Evolutionary conservation across 352 stramenopile species (phyloP).

Genomic region (Phytophthora nicotianae): DNA sequence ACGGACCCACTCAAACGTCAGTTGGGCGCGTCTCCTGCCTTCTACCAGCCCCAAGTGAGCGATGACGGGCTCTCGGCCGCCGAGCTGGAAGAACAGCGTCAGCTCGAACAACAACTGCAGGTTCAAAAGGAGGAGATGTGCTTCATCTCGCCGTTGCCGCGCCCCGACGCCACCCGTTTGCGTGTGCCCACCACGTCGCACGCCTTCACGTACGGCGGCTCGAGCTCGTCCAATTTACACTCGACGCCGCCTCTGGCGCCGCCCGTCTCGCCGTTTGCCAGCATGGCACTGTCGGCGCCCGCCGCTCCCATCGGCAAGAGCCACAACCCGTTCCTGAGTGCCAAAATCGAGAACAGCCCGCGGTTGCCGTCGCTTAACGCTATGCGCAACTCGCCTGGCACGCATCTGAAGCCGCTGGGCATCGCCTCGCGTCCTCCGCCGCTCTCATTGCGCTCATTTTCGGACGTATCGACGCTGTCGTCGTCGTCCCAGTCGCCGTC

Average conservation of each 20-base stretch:
- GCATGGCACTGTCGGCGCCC: slow-evolving; percentile 71
- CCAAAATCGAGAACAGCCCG: slow-evolving; percentile 66
- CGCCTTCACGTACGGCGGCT: slow-evolving; percentile 69
- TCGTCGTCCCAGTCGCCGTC: slow-evolving; percentile 47
- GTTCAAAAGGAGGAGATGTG: slow-evolving; percentile 84
- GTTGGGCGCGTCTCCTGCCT: slow-evolving; percentile 18
- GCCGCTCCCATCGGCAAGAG: slow-evolving; percentile 51
- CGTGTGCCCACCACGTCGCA: slow-evolving; percentile 38
- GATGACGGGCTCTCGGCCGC: slow-evolving; percentile 55
- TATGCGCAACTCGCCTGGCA: slow-evolving; percentile 67
- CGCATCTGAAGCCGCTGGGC: slow-evolving; percentile 58
- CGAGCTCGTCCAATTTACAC: slow-evolving; percentile 44
- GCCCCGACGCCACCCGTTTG: slow-evolving; percentile 32
- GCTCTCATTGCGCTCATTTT: slow-evolving; percentile 65
- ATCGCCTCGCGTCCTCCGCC: slow-evolving; percentile 59
- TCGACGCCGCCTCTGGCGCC: slow-evolving; percentile 61
- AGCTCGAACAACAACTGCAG: slow-evolving; percentile 76
- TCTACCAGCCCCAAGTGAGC: slow-evolving; percentile 34
- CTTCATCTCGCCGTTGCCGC: slow-evolving; percentile 60
- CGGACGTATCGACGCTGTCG: slow-evolving; percentile 57
- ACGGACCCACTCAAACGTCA: slow-evolving; percentile 50
- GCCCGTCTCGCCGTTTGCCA: slow-evolving; percentile 73
- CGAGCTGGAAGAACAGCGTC: slow-evolving; percentile 64
- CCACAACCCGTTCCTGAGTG: slow-evolving; percentile 65
- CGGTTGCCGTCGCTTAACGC: slow-evolving; percentile 72